A percentile compares a stretch with the other conserved stretches of the same genome.
phyloP scores from a whole-genome alignment of 148 eudicot genomes.

The Mesembryanthemum crystallinum region DNA sequence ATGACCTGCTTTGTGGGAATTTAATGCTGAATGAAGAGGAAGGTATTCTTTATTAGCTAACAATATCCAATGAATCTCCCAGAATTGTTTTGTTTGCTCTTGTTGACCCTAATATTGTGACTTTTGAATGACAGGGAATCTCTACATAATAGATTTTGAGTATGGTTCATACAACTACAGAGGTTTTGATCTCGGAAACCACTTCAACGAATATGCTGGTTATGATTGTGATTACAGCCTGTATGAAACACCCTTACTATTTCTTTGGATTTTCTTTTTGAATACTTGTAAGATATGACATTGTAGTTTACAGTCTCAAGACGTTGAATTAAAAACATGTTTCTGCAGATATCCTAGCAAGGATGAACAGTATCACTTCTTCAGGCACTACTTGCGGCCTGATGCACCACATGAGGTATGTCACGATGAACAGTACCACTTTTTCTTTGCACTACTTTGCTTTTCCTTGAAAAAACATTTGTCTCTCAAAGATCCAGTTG shows the following conservation, averaged over 20 bases:
- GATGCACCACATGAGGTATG: constrained; percentile 72
- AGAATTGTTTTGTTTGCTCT: background rate
- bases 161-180: constrained; percentile 95
- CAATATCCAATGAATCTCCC: background rate
- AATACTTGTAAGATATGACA: background rate
- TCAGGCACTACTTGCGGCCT: constrained; percentile 81
- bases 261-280: background rate
- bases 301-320: background rate
- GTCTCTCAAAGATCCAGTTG: background rate
- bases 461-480: background rate
- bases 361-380: constrained; percentile 88
- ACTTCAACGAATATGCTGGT: constrained; percentile 98
- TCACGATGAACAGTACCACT: background rate
- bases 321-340: constrained; percentile 17
- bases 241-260: constrained; percentile 40
- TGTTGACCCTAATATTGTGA: background rate
- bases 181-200: constrained; percentile 97
- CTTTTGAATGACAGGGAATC: constrained; percentile 57
- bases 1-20: constrained; percentile 94
- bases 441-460: background rate
- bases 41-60: constrained; percentile 41
- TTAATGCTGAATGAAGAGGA: constrained; percentile 80
- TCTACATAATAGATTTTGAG: constrained; percentile 93
- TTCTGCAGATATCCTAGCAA: constrained; percentile 76
- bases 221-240: constrained; percentile 92